Base-by-base conservation (phyloP, 2,329 filamentous ascomycete genomes). In the Macrophomina phaseolina region DNA sequence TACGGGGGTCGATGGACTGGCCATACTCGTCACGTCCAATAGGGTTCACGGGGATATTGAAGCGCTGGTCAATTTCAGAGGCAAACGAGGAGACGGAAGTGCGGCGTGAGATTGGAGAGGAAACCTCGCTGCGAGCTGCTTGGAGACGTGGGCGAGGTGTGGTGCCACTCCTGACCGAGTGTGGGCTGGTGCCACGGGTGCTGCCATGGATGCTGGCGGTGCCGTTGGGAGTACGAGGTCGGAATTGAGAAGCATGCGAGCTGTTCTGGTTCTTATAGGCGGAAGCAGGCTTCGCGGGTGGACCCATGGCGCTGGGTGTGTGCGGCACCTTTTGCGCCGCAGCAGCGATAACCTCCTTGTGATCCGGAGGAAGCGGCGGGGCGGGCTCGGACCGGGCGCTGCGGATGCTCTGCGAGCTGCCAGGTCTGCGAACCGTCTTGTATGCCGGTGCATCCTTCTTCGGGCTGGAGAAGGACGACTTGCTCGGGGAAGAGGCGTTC, bases 51-150 rank as follows among this genome's bases (percentile, higher is more conserved):
- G 89, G 83, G 48, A 93, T 90, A 75, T 96, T 93, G 84, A 99
- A 98, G 48, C 94, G 88, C 68, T 90, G 89, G 73, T 99, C 95
- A 23, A 99, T 83, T 79, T 99, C 95, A 0, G 95, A 98, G 5
- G 89, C 93, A 76, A 99, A 99, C 0, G 95, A 98, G 0, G 95
- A 97, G 6, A 98, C 88, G 0, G 95, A 99, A 3, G 93, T 96
- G 70, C 91, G 89, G 51, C 91, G 87, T 70, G 87, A 87, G 80
- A 60, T 83, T 68, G 67, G 85, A 38, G 84, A 84, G 61, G 82
- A 78, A 58, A 83, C 80, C 69, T 81, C 80, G 60, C 80, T 78
- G 67, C 84, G 82, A 65, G 53, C 81, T 79, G 45, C 83, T 69
- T 83, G 80, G 71, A 70, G 76, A 67, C 76, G 77, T 64, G 78